phyloP scores from a whole-genome alignment of 345 rosid genomes.

The Punica granatum region DNA sequence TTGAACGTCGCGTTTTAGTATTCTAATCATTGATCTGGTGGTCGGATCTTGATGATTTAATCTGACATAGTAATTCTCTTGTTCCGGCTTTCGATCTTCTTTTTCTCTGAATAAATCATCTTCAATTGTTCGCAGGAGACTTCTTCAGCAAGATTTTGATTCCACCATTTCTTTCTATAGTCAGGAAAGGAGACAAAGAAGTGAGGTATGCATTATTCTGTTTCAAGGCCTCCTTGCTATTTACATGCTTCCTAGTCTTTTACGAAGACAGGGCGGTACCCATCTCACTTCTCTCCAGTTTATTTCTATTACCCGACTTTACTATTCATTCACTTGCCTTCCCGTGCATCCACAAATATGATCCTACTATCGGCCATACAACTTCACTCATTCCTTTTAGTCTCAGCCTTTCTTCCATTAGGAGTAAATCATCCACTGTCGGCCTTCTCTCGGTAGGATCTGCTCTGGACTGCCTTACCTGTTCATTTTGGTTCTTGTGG shows the following conservation, averaged over 20 bases:
- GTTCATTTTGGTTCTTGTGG: not conserved
- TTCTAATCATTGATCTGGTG: no score
- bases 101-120: not conserved
- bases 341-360: not conserved
- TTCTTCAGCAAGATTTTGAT: slow-evolving; percentile 91
- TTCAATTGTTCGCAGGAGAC: slow-evolving; percentile 52
- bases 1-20: no score
- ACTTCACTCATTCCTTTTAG: not conserved
- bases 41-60: not conserved
- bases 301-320: no score
- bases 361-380: not conserved
- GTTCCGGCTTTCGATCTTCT: not conserved
- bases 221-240: not conserved
- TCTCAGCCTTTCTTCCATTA: not conserved
- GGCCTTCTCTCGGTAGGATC: not conserved
- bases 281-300: not conserved
- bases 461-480: not conserved
- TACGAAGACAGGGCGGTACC: not conserved
- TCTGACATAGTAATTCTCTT: not conserved
- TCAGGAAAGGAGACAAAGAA: slow-evolving; percentile 86
- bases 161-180: slow-evolving; percentile 79
- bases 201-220: slow-evolving; percentile 40
- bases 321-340: not conserved
- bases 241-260: not conserved
- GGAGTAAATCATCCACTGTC: not conserved